These are phyloP conservation scores for Saccharomycopsis sp. DNA, from an alignment of 805 yeast genomes.

Conservation along the genomic window DNA sequence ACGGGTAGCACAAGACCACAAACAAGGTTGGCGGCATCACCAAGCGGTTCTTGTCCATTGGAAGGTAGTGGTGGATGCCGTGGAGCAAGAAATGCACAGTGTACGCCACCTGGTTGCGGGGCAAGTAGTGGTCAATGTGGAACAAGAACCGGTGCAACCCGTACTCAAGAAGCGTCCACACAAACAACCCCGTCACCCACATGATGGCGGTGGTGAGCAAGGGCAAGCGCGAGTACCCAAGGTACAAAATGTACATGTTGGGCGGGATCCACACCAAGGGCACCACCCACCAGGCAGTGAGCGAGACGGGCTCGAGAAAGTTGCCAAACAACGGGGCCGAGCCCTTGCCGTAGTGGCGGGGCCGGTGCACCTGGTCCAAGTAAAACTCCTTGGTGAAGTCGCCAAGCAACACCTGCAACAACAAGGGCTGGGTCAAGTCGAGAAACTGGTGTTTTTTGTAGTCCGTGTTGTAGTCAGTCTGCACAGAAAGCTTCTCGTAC, in stretches of 20 bases:
- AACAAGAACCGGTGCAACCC: slow-evolving; percentile 81
- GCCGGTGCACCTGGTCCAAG: slow-evolving; percentile 93
- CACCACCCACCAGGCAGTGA: slow-evolving; percentile 92
- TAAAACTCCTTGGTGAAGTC: slow-evolving; percentile 81
- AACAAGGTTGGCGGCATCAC: slow-evolving; percentile 96
- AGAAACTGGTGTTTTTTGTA: slow-evolving; percentile 71
- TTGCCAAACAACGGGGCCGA: slow-evolving; percentile 95
- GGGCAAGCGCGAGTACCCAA: slow-evolving; percentile 46
- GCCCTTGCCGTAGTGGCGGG: slow-evolving; percentile 95
- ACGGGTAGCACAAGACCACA: slow-evolving; percentile 62
- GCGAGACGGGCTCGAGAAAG: slow-evolving; percentile 81
- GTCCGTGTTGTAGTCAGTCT: slow-evolving; percentile 72
- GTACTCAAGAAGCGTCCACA: slow-evolving; percentile 93
- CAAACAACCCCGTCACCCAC: slow-evolving; percentile 73
- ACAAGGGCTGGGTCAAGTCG: slow-evolving; percentile 74
- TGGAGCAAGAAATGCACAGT: slow-evolving; percentile 85
- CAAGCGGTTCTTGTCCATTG: slow-evolving; percentile 89
- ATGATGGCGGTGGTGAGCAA: slow-evolving; percentile 40
- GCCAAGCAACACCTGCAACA: slow-evolving; percentile 69
- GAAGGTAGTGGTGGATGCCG: slow-evolving; percentile 94
- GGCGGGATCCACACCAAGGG: slow-evolving; percentile 85
- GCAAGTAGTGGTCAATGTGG: slow-evolving; percentile 83
- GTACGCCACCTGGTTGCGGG: slow-evolving; percentile 65
- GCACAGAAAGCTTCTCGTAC: slow-evolving; percentile 61
- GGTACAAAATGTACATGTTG: slow-evolving; percentile 50